Percentiles rank a stretch among this genome's conserved stretches.
These are phyloP conservation scores for Leptographium procerum DNA, from an alignment of 2,329 filamentous ascomycete genomes.

Conservation along the genomic window DNA sequence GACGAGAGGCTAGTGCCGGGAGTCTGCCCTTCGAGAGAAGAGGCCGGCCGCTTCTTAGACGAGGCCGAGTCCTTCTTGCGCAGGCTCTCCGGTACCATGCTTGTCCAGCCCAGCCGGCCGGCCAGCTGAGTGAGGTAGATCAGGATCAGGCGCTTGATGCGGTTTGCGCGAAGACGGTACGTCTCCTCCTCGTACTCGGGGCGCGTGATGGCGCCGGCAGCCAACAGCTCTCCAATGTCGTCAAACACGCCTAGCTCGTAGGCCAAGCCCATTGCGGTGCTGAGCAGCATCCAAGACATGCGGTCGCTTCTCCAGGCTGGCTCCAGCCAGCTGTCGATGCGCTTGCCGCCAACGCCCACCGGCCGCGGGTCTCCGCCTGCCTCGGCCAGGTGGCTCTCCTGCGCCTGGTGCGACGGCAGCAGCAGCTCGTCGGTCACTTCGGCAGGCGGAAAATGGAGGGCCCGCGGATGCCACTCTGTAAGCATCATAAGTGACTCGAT, in stretches of 20 bases:
- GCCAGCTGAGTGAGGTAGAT: conserved; percentile 93
- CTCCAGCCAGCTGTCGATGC: conserved; percentile 93
- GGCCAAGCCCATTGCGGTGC: conserved; percentile 77
- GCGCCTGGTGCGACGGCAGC: conserved; percentile 30
- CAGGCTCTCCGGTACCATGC: conserved; percentile 70
- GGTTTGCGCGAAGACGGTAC: conserved; percentile 65
- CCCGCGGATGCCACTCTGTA: conserved; percentile 94
- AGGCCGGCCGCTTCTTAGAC: conserved; percentile 35
- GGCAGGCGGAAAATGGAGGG: conserved; percentile 82
- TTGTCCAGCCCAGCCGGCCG: conserved; percentile 81
- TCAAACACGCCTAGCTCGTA: conserved; percentile 96
- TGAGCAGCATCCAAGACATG: conserved; percentile 97
- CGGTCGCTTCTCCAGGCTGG: conserved; percentile 89
- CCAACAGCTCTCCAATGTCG: conserved; percentile 62
- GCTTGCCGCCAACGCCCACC: conserved; percentile 62
- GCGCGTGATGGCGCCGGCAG: conserved; percentile 45
- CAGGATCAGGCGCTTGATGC: conserved; percentile 75
- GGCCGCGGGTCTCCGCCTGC: conserved; percentile 24
- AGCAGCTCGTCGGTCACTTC: conserved; percentile 61
- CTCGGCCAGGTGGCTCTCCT: conserved; percentile 2
- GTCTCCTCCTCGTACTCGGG: conserved; percentile 63
- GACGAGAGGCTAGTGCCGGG: conserved; percentile 48
- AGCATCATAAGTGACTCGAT: conserved; percentile 90
- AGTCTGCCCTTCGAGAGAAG: conserved; percentile 36
- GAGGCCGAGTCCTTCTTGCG: conserved; percentile 47